Percentiles rank a stretch among this genome's conserved stretches.
Evolutionary conservation across 73 alveolate species (phyloP).

Genomic region (Strombidium stylifer): DNA sequence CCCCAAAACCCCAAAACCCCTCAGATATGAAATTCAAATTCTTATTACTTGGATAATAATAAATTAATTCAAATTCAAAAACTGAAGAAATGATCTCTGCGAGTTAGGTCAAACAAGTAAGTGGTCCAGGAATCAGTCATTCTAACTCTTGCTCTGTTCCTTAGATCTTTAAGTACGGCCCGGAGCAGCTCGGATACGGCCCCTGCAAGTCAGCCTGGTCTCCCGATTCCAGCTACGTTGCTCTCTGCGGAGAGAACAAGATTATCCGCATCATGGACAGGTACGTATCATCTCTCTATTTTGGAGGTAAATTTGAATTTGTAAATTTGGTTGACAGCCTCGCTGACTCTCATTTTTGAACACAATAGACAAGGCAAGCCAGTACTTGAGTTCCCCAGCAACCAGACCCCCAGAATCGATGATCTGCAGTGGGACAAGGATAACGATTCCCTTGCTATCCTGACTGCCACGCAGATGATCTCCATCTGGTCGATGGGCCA

Average conservation of each 20-base stretch:
- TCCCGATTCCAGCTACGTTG: conserved; percentile 68
- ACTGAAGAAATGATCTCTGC: neutral
- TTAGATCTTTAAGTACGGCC: conserved; percentile 55
- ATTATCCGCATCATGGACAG: conserved; percentile 75
- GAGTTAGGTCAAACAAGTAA: neutral
- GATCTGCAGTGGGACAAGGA: conserved; percentile 95
- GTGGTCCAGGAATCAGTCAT: neutral
- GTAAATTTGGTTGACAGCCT: neutral
- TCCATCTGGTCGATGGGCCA: conserved; percentile 58
- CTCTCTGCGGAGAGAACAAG: conserved; percentile 83
- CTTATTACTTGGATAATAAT: no score
- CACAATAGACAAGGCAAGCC: conserved; percentile 85
- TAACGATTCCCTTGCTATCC: conserved; percentile 95
- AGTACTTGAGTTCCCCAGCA: conserved; percentile 78
- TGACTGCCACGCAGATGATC: conserved; percentile 69
- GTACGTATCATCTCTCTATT: conserved; percentile 3
- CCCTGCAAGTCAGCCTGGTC: conserved; percentile 70
- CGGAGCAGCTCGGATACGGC: conserved; percentile 73
- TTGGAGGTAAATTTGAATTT: conserved; percentile 5
- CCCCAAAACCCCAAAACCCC: neutral
- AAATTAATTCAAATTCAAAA: neutral
- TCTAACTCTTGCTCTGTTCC: neutral
- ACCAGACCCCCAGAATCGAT: conserved; percentile 72
- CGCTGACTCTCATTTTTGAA: no score
- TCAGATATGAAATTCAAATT: no score